Conservation (phyloP, 1,139 yeast species). For the Magnusiomyces ingens region DNA sequence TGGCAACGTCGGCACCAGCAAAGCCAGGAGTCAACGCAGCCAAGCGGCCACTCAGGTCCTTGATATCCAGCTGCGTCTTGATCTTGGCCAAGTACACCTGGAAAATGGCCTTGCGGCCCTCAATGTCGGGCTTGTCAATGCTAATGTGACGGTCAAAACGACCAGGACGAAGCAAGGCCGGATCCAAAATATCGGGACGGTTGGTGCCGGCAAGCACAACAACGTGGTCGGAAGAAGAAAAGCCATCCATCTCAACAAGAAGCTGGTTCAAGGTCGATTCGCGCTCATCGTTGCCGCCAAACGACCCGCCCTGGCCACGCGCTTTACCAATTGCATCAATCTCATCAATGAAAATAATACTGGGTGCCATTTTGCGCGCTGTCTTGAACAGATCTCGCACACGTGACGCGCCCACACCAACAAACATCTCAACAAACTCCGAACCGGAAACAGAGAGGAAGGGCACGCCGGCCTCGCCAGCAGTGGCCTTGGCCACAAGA, state of each 20-base stretch:
- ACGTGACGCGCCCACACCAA: conserved; percentile 96
- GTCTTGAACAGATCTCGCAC: conserved; percentile 90
- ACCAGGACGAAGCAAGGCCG: conserved; percentile 92
- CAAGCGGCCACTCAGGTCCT: conserved; percentile 69
- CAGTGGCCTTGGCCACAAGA: conserved; percentile 91
- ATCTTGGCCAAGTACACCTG: conserved; percentile 73
- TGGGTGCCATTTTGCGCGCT: conserved; percentile 90
- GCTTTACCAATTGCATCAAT: conserved; percentile 98
- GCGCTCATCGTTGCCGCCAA: conserved; percentile 91
- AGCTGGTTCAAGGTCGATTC: conserved; percentile 93
- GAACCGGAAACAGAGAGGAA: conserved; percentile 93
- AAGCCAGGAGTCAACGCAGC: conserved; percentile 97
- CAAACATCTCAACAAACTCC: conserved; percentile 98
- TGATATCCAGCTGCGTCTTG: conserved; percentile 44
- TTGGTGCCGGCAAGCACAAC: conserved; percentile 97
- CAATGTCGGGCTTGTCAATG: conserved; percentile 87
- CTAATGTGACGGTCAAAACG: conserved; percentile 90
- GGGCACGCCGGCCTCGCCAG: conserved; percentile 98
- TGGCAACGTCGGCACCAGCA: conserved; percentile 96
- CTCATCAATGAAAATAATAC: conserved; percentile 92
- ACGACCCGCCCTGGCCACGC: conserved; percentile 72
- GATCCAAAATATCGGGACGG: conserved; percentile 86
- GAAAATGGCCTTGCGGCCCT: conserved; percentile 87
- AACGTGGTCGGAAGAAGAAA: conserved; percentile 80
- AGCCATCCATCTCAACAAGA: conserved; percentile 97